A percentile compares a stretch with the other conserved stretches of the same genome.
Conservation (phyloP, 1,284 basidiomycete species). For the Neonothopanus nambi region DNA sequence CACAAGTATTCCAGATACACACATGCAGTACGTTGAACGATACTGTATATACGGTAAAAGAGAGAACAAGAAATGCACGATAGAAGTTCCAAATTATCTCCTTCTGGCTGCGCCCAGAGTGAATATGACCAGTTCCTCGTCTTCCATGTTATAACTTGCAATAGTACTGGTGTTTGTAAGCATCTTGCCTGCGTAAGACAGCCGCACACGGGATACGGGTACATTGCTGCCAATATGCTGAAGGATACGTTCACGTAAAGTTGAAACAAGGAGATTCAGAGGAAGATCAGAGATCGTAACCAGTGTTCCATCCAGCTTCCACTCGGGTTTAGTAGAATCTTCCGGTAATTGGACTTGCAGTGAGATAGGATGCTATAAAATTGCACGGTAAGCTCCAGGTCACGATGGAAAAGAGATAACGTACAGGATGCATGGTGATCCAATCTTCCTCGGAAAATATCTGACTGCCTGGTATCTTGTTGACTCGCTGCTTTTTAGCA, state of each 20-base stretch:
- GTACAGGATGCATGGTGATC: slow-evolving; percentile 83
- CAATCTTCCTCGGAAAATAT: slow-evolving; percentile 85
- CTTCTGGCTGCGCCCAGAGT: slow-evolving; percentile 78
- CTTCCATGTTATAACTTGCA: slow-evolving; percentile 86
- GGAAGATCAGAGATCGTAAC: slow-evolving; percentile 80
- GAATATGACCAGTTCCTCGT: slow-evolving; percentile 79
- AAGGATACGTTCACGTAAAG: slow-evolving; percentile 84
- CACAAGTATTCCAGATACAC: too few relatives aligned
- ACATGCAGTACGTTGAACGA: not conserved
- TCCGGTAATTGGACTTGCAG: slow-evolving; percentile 81
- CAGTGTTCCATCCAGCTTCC: slow-evolving; percentile 83
- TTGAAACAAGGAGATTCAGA: slow-evolving; percentile 80
- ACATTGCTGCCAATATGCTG: slow-evolving; percentile 74
- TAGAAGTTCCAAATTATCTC: slow-evolving; percentile 42
- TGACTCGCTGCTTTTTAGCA: slow-evolving; percentile 81
- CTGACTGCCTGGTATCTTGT: slow-evolving; percentile 78
- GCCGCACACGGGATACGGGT: slow-evolving; percentile 75
- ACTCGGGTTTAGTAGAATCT: slow-evolving; percentile 82
- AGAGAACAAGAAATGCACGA: not conserved
- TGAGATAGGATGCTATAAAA: slow-evolving; percentile 73
- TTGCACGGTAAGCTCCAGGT: slow-evolving; percentile 1
- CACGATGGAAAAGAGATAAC: slow-evolving; percentile 25
- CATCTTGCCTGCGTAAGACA: slow-evolving; percentile 80
- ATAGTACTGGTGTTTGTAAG: slow-evolving; percentile 84
- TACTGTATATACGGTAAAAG: not conserved